A percentile compares a stretch with the other conserved stretches of the same genome.
Conservation (phyloP, 129 eudicot species). For the Flaveria brownii region DNA sequence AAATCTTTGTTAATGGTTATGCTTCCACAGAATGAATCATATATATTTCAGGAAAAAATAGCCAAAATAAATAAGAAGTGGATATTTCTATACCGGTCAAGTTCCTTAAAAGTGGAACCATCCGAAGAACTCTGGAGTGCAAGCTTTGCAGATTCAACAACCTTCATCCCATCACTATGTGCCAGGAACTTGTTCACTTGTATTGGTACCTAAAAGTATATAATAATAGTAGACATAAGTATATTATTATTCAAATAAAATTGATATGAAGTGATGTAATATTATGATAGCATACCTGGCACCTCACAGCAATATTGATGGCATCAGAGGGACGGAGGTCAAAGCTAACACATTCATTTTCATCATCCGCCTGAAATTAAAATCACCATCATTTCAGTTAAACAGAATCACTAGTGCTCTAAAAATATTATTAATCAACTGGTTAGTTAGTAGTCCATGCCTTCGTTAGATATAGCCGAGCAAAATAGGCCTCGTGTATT, state of each 20-base stretch:
- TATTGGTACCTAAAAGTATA: constrained; percentile 70
- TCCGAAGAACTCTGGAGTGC: constrained; percentile 46
- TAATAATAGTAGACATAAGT: constrained; percentile 1
- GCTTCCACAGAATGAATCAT: constrained; percentile 12
- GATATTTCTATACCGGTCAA: constrained; percentile 62
- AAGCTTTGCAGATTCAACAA: constrained; percentile 66
- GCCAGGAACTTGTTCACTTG: constrained; percentile 86
- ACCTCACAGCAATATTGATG: constrained; percentile 91
- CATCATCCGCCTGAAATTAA: constrained; percentile 65
- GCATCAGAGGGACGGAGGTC: constrained; percentile 96
- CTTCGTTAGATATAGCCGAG: constrained; percentile 75
- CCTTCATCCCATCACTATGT: constrained; percentile 74
- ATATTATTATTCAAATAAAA: neutral
- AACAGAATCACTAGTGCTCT: neutral
- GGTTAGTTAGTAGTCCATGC: constrained; percentile 34
- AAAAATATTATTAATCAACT: neutral
- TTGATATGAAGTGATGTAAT: neutral
- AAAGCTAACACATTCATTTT: constrained; percentile 58
- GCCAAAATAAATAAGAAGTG: constrained; percentile 10
- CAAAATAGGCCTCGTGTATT: constrained; percentile 85
- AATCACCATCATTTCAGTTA: constrained; percentile 28
- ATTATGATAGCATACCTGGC: constrained; percentile 62
- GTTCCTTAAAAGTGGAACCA: constrained; percentile 52
- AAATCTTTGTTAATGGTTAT: constrained; percentile 17
- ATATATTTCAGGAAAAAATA: neutral